Conservation (phyloP, 2,329 filamentous ascomycete species). For the Calonectria fujianensis region DNA sequence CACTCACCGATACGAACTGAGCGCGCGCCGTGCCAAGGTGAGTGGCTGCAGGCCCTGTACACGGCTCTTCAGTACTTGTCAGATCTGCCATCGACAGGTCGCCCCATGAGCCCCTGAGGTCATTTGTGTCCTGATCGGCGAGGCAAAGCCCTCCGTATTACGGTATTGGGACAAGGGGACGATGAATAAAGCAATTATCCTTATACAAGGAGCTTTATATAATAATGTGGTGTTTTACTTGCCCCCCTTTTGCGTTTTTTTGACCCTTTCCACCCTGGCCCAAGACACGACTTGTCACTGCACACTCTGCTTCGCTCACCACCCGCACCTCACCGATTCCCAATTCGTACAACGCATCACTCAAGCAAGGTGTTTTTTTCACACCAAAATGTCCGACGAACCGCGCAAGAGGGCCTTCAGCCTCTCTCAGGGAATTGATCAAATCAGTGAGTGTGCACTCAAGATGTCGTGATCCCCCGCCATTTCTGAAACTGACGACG, state of each 20-base stretch:
- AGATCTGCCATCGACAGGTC: conserved; percentile 19
- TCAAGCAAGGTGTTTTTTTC: not conserved
- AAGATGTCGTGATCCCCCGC: not conserved
- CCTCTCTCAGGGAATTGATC: conserved; percentile 24
- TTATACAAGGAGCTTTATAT: conserved; percentile 19
- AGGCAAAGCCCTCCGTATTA: conserved; percentile 2
- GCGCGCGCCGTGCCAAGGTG: not conserved
- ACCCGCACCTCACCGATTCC: not conserved
- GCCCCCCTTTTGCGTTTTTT: conserved; percentile 17
- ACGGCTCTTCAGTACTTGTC: not conserved
- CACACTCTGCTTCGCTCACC: not conserved
- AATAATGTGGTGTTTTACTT: conserved; percentile 4
- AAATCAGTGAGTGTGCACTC: conserved; percentile 22
- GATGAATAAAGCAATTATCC: not conserved
- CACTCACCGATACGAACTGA: conserved; percentile 18
- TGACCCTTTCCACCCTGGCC: conserved; percentile 27
- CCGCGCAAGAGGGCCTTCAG: not conserved
- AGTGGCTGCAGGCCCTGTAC: conserved; percentile 6
- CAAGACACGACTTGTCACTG: conserved; percentile 4
- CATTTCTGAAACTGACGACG: conserved; percentile 5
- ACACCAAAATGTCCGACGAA: conserved; percentile 10
- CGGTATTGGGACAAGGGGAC: not conserved
- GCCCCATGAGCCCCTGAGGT: conserved; percentile 23
- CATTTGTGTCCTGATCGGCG: conserved; percentile 12
- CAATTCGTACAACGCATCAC: not conserved